These are phyloP conservation scores for Barbarea vulgaris DNA, from an alignment of 345 rosid genomes.

Conservation along the genomic window DNA sequence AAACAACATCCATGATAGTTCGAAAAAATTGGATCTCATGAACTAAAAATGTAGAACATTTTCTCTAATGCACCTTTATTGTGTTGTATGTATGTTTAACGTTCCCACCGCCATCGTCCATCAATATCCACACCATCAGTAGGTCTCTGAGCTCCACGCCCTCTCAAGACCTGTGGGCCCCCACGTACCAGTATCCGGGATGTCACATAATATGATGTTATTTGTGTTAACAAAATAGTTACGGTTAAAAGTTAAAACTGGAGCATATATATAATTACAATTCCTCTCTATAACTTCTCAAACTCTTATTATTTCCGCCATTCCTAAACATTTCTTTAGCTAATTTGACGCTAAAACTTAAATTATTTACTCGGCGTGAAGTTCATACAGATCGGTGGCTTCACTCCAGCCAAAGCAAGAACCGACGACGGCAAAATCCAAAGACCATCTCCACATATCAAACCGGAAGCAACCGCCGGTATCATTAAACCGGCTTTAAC, in stretches of 20 bases:
- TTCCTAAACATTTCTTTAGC: conserved; percentile 18
- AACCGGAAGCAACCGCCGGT: conserved; percentile 48
- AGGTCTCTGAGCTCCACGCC: too few species aligned
- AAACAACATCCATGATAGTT: not conserved
- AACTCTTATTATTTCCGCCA: not conserved
- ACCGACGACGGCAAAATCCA: conserved; percentile 49
- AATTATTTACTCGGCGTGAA: conserved; percentile 30
- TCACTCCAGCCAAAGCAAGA: conserved; percentile 45
- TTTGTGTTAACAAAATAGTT: too few species aligned
- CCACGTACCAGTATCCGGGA: too few species aligned
- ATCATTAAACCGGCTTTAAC: conserved; percentile 42
- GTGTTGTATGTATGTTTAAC: not conserved
- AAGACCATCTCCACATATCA: conserved; percentile 49
- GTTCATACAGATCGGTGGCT: conserved; percentile 45
- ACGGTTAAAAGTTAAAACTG: too few species aligned
- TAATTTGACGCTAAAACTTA: conserved; percentile 9
- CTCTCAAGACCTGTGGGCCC: too few species aligned
- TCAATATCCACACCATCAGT: too few species aligned
- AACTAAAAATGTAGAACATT: not conserved
- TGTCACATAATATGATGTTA: too few species aligned
- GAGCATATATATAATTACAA: not conserved
- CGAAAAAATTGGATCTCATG: not conserved
- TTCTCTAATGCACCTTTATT: not conserved
- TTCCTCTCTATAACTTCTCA: not conserved
- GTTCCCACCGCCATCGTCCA: too few species aligned